phyloP scores from a whole-genome alignment of 2,329 filamentous ascomycete species.

The Aspergillus sp. region DNA sequence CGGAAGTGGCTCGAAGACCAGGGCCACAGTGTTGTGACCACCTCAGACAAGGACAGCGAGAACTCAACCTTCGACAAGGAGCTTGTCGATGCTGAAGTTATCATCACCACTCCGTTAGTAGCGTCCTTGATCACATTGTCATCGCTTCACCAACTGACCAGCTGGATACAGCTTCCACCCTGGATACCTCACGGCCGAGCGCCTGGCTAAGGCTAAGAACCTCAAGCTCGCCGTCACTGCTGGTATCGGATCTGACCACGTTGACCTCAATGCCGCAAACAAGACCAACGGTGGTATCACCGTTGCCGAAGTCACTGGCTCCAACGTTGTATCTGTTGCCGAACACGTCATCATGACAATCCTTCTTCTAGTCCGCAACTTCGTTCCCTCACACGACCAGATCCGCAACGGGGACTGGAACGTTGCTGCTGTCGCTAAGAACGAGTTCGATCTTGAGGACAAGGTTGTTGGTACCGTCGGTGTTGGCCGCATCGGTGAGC shows the following conservation, averaged over 20 bases:
- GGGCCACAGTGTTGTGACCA: slow-evolving; percentile 94
- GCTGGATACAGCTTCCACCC: slow-evolving; percentile 78
- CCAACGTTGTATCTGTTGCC: slow-evolving; percentile 96
- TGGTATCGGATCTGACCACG: slow-evolving; percentile 97
- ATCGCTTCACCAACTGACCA: slow-evolving; percentile 9
- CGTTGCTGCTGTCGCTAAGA: slow-evolving; percentile 93
- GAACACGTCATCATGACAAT: slow-evolving; percentile 99
- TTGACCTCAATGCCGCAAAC: slow-evolving; percentile 96
- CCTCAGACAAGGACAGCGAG: slow-evolving; percentile 94
- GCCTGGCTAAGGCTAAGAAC: slow-evolving; percentile 96
- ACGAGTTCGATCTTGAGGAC: slow-evolving; percentile 95
- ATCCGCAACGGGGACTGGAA: slow-evolving; percentile 89
- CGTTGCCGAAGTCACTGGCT: slow-evolving; percentile 95
- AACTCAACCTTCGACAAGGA: slow-evolving; percentile 93
- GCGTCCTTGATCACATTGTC: neutral
- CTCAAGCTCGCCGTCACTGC: slow-evolving; percentile 96
- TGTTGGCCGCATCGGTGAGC: slow-evolving; percentile 96
- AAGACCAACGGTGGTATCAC: slow-evolving; percentile 97
- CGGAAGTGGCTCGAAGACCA: slow-evolving; percentile 97
- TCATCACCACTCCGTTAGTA: slow-evolving; percentile 93
- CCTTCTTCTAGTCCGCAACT: slow-evolving; percentile 93
- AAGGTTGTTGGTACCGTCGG: slow-evolving; percentile 98
- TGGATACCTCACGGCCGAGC: slow-evolving; percentile 94
- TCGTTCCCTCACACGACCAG: slow-evolving; percentile 94
- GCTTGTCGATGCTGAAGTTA: slow-evolving; percentile 93